Conservation (phyloP, 805 yeast species). For the Metschnikowia kunwiensis region DNA sequence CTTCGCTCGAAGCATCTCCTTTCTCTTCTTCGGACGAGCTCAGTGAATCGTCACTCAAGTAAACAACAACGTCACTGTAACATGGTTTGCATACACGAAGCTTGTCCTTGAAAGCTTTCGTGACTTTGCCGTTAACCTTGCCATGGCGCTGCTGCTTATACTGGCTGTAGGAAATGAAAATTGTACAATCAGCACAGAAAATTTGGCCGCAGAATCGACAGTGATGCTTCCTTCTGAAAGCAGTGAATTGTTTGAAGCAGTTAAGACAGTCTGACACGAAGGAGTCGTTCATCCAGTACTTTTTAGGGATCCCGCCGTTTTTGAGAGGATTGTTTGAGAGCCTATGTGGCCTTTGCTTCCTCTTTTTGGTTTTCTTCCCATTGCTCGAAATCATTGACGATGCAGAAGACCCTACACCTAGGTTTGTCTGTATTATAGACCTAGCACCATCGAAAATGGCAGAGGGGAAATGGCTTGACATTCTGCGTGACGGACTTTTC, state of each 20-base stretch:
- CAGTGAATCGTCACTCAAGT: constrained; percentile 63
- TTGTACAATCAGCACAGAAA: constrained; percentile 81
- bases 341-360: constrained; percentile 28
- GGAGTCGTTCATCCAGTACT: constrained; percentile 96
- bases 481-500: constrained; percentile 21
- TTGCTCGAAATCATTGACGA: constrained; percentile 26
- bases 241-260: constrained; percentile 75
- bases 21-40: constrained; percentile 18
- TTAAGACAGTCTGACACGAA: constrained; percentile 84
- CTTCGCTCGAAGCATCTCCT: neutral
- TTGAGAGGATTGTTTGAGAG: constrained; percentile 42
- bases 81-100: constrained; percentile 79
- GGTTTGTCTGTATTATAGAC: constrained; percentile 29
- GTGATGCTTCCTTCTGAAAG: constrained; percentile 90
- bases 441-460: constrained; percentile 40
- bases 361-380: constrained; percentile 18
- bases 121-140: constrained; percentile 6
- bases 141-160: constrained; percentile 37
- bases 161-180: constrained; percentile 58
- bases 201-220: constrained; percentile 96
- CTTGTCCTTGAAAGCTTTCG: constrained; percentile 54
- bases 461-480: constrained; percentile 32
- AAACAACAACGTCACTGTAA: constrained; percentile 63
- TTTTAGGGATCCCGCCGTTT: constrained; percentile 58
- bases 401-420: constrained; percentile 30